Percentiles rank a stretch among this genome's conserved stretches.
Evolutionary conservation across 768 basidiomycete species (phyloP).

Genomic region (Hygrocybe coccinea): DNA sequence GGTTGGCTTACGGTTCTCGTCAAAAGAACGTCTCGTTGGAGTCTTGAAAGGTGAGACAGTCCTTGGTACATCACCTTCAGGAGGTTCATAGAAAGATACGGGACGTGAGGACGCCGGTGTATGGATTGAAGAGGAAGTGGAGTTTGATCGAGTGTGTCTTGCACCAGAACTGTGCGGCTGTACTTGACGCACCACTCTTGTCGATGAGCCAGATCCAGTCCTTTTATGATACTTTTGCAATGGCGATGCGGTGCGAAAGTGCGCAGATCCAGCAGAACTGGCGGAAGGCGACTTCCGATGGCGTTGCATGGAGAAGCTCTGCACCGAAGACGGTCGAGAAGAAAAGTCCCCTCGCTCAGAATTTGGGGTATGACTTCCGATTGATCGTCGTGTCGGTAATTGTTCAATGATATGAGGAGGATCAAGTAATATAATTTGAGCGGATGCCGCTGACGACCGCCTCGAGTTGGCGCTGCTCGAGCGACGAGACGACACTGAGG

Average conservation of each 20-base stretch:
- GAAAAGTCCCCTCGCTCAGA: conserved; percentile 76
- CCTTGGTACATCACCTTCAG: conserved; percentile 58
- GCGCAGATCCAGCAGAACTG: conserved; percentile 68
- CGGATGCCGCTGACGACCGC: conserved; percentile 51
- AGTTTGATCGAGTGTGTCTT: conserved; percentile 67
- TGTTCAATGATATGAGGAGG: conserved; percentile 42
- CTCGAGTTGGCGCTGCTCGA: conserved; percentile 91
- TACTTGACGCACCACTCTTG: conserved; percentile 68
- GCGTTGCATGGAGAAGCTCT: conserved; percentile 64
- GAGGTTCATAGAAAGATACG: conserved; percentile 64
- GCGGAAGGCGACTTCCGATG: conserved; percentile 74
- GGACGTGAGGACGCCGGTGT: conserved; percentile 74
- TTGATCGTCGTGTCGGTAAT: conserved; percentile 61
- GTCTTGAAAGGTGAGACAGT: conserved; percentile 61
- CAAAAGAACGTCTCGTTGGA: conserved; percentile 41
- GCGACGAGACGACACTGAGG: conserved; percentile 74
- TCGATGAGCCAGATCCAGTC: conserved; percentile 77
- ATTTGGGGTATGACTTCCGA: conserved; percentile 80
- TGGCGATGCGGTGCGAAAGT: conserved; percentile 68
- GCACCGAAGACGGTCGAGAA: conserved; percentile 81
- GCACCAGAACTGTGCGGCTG: conserved; percentile 40
- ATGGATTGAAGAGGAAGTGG: conserved; percentile 70
- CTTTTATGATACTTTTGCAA: conserved; percentile 60
- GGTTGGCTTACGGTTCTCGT: conserved; percentile 36
- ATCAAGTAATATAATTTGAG: conserved; percentile 52